phyloP scores from a whole-genome alignment of 2,329 filamentous ascomycete genomes.

The Botryosphaeria dothidea region DNA sequence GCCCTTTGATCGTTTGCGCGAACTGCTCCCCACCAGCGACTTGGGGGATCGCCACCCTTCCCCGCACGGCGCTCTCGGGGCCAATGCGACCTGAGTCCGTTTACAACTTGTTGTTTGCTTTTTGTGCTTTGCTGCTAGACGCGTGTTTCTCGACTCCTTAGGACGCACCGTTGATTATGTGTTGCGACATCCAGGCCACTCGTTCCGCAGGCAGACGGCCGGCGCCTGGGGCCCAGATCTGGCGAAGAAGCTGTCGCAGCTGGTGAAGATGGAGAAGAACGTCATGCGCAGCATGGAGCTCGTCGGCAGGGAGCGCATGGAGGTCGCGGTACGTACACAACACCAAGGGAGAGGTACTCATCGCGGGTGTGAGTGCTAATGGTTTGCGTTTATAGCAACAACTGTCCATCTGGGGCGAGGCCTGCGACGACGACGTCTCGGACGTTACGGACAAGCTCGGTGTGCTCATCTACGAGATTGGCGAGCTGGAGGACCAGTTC shows the following conservation, averaged over 20 bases:
- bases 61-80: neutral
- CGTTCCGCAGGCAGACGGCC: constrained; percentile 70
- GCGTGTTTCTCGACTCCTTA: neutral
- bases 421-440: constrained; percentile 93
- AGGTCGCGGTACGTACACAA: constrained; percentile 77
- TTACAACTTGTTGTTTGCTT: neutral
- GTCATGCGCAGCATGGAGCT: constrained; percentile 98
- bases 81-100: neutral
- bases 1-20: neutral
- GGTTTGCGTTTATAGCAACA: constrained; percentile 69
- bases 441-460: constrained; percentile 99
- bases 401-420: constrained; percentile 96
- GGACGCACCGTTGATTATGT: constrained; percentile 16
- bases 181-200: constrained; percentile 56
- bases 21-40: neutral
- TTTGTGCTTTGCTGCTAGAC: constrained; percentile 11
- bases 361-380: neutral
- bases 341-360: no score
- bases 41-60: neutral
- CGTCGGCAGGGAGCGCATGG: constrained; percentile 95
- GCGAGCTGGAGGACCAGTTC: constrained; percentile 96
- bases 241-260: constrained; percentile 93
- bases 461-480: constrained; percentile 96
- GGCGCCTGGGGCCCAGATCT: constrained; percentile 84
- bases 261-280: constrained; percentile 99